A percentile compares a stretch with the other conserved stretches of the same genome.
These are phyloP conservation scores for Tricholoma matsutake DNA, from an alignment of 768 basidiomycete genomes.

Conservation along the genomic window DNA sequence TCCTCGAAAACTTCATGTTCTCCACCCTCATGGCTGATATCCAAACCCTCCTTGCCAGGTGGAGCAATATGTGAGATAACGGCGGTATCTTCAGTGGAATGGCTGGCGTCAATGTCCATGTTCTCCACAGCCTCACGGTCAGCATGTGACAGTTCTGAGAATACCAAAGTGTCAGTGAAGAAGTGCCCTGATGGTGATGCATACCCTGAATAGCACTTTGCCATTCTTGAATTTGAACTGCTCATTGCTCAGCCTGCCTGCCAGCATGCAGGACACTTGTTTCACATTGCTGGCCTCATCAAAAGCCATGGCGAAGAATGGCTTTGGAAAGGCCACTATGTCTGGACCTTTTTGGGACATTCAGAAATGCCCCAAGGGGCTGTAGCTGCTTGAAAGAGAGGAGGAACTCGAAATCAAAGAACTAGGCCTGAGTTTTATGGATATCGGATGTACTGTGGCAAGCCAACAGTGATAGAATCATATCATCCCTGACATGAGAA, in stretches of 20 bases:
- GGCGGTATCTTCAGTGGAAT: constrained; percentile 2
- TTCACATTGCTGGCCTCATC: not conserved
- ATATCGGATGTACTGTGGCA: not conserved
- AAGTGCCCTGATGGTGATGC: not conserved
- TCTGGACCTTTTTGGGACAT: not conserved
- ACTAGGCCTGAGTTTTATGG: not conserved
- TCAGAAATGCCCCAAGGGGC: not conserved
- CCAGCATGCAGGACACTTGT: not conserved
- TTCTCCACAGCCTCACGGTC: not conserved
- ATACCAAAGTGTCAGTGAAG: not conserved
- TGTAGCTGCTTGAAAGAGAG: not conserved
- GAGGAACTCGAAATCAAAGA: not conserved
- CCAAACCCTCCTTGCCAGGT: no score
- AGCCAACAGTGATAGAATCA: not conserved
- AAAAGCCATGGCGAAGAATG: not conserved
- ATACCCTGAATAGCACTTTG: not conserved
- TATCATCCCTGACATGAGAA: not conserved
- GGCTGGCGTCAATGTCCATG: not conserved
- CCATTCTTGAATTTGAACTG: not conserved
- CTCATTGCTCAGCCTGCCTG: not conserved
- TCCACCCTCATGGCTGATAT: no score
- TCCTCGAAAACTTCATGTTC: not conserved
- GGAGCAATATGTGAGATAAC: not conserved
- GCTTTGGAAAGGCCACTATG: not conserved
- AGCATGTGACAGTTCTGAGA: no score